Base-by-base conservation (phyloP, 768 basidiomycete species). In the Psilocybe azurescens region DNA sequence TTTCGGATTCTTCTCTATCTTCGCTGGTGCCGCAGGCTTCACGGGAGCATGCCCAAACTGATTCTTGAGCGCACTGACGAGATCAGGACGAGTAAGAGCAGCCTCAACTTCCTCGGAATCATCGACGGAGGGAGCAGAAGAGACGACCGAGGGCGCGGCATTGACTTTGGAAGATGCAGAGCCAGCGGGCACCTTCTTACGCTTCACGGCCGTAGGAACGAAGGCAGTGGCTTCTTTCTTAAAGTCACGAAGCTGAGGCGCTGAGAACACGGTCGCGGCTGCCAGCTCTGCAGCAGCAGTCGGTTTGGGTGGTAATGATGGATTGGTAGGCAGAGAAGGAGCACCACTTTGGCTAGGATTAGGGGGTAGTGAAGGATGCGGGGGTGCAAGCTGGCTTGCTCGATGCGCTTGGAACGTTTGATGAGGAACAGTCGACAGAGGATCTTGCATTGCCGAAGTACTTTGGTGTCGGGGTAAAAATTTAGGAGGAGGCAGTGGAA, bases 141-240 rank as follows among this genome's bases (percentile, higher is more conserved):
- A 66, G 14, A 69, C 79, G 1, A 89, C 72, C 14, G 79, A 78
- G 8, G 90, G 90, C 1, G 90, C 90, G 8, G 90, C 87, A 66
- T 91, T 86, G 33, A 91, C 69, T 64, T 78, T 83, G 1, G 78
- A 72, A 20, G 77, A 62, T 5, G 79, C 61, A 28, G 67, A 68
- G 11, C 76, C 67, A 3, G 73, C 68, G 18, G 72, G 73, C 39
- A 77, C 75, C 62, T 83, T 89, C 75, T 91, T 95, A 51, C 93
- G 86, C 74, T 93, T 94, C 55, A 97, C 76, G 3, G 90, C 81
- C 1, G 89, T 73, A 3, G 97, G 97, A 3, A 98, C 86, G 69
- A 99, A 99, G 0, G 92, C 87, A 0, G 94, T 97, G 8, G 92
- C 91, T 73, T 99, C 97, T 75, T 94, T 95, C 78, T 95, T 94